phyloP scores from a whole-genome alignment of 768 basidiomycete species.

The Terana coerulea region DNA sequence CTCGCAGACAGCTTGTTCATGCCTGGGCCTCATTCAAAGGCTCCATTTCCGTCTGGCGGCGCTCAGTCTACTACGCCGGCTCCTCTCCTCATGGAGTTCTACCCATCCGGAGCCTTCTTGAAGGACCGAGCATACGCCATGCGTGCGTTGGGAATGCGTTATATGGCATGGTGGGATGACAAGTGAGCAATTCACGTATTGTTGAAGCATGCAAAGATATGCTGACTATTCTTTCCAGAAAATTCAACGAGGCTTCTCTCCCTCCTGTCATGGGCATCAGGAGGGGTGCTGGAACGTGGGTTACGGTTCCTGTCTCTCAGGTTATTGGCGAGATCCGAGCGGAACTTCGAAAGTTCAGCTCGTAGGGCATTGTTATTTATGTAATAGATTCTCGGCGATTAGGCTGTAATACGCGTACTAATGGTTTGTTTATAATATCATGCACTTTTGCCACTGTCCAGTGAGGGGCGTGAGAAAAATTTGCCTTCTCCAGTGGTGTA shows the following conservation, averaged over 20 bases:
- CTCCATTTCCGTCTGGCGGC: slow-evolving; percentile 32
- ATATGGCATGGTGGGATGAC: slow-evolving; percentile 55
- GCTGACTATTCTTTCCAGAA: slow-evolving; percentile 7
- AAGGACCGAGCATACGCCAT: slow-evolving; percentile 58
- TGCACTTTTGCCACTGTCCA: too few relatives aligned
- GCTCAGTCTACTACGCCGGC: slow-evolving; percentile 18
- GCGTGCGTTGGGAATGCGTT: slow-evolving; percentile 49
- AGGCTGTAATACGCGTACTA: too few relatives aligned
- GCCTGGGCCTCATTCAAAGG: too few relatives aligned
- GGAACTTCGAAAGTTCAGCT: slow-evolving; percentile 1
- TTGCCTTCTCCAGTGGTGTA: too few relatives aligned
- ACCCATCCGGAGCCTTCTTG: slow-evolving; percentile 61
- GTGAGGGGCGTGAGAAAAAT: too few relatives aligned
- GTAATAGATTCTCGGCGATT: background rate
- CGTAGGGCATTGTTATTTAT: background rate
- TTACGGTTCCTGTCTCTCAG: background rate
- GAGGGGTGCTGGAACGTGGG: slow-evolving; percentile 2
- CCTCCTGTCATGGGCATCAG: slow-evolving; percentile 14
- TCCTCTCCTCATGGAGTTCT: slow-evolving; percentile 74
- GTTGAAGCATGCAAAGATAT: background rate
- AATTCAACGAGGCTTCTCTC: slow-evolving; percentile 9
- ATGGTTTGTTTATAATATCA: too few relatives aligned
- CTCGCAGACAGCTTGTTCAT: slow-evolving; percentile 71
- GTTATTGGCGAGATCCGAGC: slow-evolving; percentile 8
- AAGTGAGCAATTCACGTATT: slow-evolving; percentile 23